Evolutionary conservation across 768 basidiomycete species (phyloP).

Genomic region (Calocybe indica): DNA sequence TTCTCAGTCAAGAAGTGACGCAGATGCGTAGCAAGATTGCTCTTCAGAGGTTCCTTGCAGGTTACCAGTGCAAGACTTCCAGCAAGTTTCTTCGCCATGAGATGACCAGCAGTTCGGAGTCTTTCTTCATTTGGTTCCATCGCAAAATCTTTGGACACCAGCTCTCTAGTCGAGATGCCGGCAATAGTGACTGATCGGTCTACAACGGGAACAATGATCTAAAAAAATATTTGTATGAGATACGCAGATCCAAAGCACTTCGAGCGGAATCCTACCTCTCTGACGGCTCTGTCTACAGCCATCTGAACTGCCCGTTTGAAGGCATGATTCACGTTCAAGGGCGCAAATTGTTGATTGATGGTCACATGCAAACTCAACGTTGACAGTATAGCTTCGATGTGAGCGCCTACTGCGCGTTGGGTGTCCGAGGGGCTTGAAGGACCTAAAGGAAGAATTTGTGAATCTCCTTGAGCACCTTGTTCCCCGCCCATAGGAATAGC

Average conservation of each 20-base stretch:
- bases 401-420: constrained; percentile 63
- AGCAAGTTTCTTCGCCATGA: constrained; percentile 96
- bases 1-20: constrained; percentile 79
- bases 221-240: constrained; percentile 2
- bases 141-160: constrained; percentile 94
- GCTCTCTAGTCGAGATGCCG: constrained; percentile 92
- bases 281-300: constrained; percentile 90
- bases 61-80: constrained; percentile 95
- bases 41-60: constrained; percentile 94
- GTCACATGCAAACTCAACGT: constrained; percentile 67
- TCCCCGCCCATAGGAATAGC: constrained; percentile 72
- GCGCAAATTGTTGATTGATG: constrained; percentile 72
- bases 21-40: constrained; percentile 84
- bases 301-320: constrained; percentile 90
- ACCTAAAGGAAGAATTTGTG: constrained; percentile 59
- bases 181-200: constrained; percentile 98
- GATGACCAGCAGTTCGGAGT: constrained; percentile 84
- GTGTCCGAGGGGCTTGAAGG: constrained; percentile 55
- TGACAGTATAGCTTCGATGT: constrained; percentile 76
- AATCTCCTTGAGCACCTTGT: constrained; percentile 49
- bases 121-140: constrained; percentile 89
- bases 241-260: constrained; percentile 2
- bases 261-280: constrained; percentile 56
- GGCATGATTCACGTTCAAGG: constrained; percentile 66
- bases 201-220: constrained; percentile 96